Evolutionary conservation across 495 filamentous ascomycete species (phyloP).

Genomic region (Penicillium ucsense): DNA sequence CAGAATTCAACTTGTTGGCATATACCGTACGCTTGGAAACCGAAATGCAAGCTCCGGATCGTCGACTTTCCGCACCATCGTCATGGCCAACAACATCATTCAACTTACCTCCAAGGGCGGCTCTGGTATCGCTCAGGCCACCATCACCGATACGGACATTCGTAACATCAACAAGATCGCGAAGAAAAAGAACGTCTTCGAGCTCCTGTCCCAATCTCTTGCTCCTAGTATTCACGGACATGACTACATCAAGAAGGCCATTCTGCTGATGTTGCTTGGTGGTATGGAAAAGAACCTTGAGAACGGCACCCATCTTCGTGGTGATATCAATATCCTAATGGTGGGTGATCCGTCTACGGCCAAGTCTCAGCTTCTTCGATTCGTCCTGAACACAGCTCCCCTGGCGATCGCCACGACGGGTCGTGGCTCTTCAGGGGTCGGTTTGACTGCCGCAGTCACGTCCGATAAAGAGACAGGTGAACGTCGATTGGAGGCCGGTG

Average conservation of each 20-base stretch:
- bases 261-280: slow-evolving; percentile 92
- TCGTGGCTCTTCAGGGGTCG: slow-evolving; percentile 93
- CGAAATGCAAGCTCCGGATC: slow-evolving; percentile 79
- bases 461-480: slow-evolving; percentile 97
- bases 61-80: slow-evolving; percentile 83
- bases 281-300: slow-evolving; percentile 99
- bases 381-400: slow-evolving; percentile 95
- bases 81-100: slow-evolving; percentile 92
- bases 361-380: slow-evolving; percentile 94
- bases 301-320: slow-evolving; percentile 94
- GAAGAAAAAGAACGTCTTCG: slow-evolving; percentile 92
- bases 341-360: slow-evolving; percentile 98
- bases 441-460: slow-evolving; percentile 95
- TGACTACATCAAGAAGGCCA: slow-evolving; percentile 97
- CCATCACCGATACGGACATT: slow-evolving; percentile 95
- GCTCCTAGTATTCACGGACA: slow-evolving; percentile 98
- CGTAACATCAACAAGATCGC: slow-evolving; percentile 96
- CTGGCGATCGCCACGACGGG: slow-evolving; percentile 96
- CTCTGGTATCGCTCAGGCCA: slow-evolving; percentile 83
- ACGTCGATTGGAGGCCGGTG: slow-evolving; percentile 87
- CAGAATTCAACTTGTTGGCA: slow-evolving; percentile 89
- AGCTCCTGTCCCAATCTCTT: slow-evolving; percentile 86
- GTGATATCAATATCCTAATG: slow-evolving; percentile 99
- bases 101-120: slow-evolving; percentile 92
- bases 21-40: slow-evolving; percentile 88